phyloP scores from a whole-genome alignment of 257 asterid genomes.

The Gardenia jasminoides region DNA sequence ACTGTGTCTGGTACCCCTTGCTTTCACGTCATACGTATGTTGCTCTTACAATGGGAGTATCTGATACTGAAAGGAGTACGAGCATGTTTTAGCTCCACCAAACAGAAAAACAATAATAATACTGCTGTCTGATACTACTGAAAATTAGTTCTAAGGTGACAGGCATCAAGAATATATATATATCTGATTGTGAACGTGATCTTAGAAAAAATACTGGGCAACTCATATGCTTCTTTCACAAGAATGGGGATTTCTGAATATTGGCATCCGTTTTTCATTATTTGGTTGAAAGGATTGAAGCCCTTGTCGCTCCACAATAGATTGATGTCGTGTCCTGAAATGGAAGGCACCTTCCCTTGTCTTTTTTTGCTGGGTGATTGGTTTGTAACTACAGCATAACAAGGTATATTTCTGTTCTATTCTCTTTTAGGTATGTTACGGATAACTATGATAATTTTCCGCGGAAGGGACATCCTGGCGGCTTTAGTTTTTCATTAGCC shows the following conservation, averaged over 20 bases:
- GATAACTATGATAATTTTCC: neutral
- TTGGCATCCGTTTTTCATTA: neutral
- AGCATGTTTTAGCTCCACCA: neutral
- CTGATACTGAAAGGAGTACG: neutral
- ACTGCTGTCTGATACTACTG: neutral
- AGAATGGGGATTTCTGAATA: neutral
- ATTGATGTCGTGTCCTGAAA: neutral
- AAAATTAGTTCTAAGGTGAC: neutral
- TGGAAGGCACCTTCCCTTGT: neutral
- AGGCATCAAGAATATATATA: neutral
- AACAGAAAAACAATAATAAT: neutral
- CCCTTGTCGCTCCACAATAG: neutral
- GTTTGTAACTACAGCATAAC: neutral
- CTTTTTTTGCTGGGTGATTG: neutral
- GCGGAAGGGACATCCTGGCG: neutral
- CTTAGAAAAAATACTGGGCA: neutral
- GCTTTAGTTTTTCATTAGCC: neutral
- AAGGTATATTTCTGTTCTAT: neutral
- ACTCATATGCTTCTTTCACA: neutral
- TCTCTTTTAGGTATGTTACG: neutral
- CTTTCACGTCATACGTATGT: constrained; percentile 30
- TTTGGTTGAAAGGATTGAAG: neutral
- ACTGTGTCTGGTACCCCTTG: constrained; percentile 34
- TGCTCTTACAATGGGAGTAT: constrained; percentile 19
- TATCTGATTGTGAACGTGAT: neutral